Base-by-base conservation (phyloP, 1,139 yeast species). In the Taphrina populina region DNA sequence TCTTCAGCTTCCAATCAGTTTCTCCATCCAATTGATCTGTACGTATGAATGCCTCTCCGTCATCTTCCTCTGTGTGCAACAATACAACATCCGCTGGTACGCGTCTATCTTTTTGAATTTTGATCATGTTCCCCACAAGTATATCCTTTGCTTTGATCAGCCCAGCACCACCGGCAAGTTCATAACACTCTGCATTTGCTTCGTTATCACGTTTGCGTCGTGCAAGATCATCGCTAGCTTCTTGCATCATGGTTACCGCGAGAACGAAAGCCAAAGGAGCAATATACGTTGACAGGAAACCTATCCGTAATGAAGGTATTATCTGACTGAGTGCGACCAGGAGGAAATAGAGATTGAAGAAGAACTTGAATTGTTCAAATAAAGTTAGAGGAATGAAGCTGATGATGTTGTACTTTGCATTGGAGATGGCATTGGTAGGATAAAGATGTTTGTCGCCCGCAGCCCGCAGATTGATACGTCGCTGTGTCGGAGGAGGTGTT, bases 1-100 rank as follows among this genome's bases (percentile, higher is more conserved):
- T 52, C 63, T 96, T 75, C 57, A 94, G 74, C 68, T 94, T 94
- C 99, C 99, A 94, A 71, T 94, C 99, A 7, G 99, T 94, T 69
- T 94, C 99, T 64, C 99, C 99, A 69, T 94, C 99, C 55, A 94
- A 74, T 69, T 94, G 99, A 72, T 94, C 99, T 0, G 99, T 94
- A 65, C 95, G 85, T 62, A 94, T 86, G 66, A 94, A 94, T 0
- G 92, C 80, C 68, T 92, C 99, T 4, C 97, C 98, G 1, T 76
- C 67, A 15, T 71, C 68, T 65, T 90, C 96, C 49, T 90, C 83
- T 0, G 96, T 83, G 66, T 88, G 95, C 43, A 94, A 71, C 33
- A 94, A 70, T 1, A 94, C 73, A 81, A 88, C 76, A 68, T 94
- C 98, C 0, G 98, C 97, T 0, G 99, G 99, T 0, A 92, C 78